These are phyloP conservation scores for Trichosporon sp. DNA, from an alignment of 1,284 basidiomycete genomes.

Conservation along the genomic window DNA sequence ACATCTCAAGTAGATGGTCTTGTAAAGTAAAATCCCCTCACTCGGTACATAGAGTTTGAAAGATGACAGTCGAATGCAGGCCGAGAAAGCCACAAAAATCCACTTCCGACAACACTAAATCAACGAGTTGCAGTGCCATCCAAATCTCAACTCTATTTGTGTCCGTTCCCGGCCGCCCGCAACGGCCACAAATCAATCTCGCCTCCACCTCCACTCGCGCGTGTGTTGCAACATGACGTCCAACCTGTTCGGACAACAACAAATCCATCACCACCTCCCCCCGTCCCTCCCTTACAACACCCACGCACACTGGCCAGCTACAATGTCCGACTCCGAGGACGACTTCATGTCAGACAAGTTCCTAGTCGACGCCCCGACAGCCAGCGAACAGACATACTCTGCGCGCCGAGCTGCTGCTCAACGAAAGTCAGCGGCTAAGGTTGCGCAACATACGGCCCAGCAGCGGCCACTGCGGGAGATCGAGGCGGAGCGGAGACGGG, in stretches of 20 bases:
- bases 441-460: slow-evolving; percentile 32
- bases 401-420: slow-evolving; percentile 24
- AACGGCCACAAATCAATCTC: too few species aligned
- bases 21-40: too few species aligned
- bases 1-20: too few species aligned
- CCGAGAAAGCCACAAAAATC: too few species aligned
- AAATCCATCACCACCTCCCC: not conserved
- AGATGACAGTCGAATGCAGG: too few species aligned
- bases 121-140: too few species aligned
- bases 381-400: slow-evolving; percentile 27
- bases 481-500: slow-evolving; percentile 34
- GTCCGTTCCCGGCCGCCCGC: not conserved
- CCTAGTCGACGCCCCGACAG: slow-evolving; percentile 29
- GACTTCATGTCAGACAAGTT: slow-evolving; percentile 51
- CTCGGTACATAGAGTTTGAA: too few species aligned
- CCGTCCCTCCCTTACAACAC: not conserved
- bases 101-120: too few species aligned
- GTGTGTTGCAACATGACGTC: too few species aligned
- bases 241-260: not conserved
- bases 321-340: slow-evolving; percentile 47
- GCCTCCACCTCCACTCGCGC: not conserved
- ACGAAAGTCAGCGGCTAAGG: slow-evolving; percentile 25
- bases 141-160: too few species aligned
- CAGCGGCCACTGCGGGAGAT: slow-evolving; percentile 10
- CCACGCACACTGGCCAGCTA: not conserved